phyloP scores from a whole-genome alignment of 2,329 filamentous ascomycete genomes.

The Elsinoe necatrix region DNA sequence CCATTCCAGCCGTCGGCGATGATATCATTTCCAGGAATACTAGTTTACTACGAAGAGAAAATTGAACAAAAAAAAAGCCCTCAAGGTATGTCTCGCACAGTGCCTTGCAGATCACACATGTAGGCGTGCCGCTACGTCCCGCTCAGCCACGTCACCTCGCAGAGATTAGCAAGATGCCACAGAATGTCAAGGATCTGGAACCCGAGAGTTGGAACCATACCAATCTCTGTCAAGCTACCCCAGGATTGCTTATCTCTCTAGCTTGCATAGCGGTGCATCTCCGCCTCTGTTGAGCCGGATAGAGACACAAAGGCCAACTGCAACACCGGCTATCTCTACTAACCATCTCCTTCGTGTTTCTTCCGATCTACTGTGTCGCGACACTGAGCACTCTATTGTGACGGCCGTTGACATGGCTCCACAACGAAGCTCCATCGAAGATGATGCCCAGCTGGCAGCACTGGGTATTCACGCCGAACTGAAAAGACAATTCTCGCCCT shows the following conservation, averaged over 20 bases:
- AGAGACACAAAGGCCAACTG: not conserved
- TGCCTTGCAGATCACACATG: not conserved
- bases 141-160: not conserved
- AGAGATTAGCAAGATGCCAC: not conserved
- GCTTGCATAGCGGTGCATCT: slow-evolving; percentile 1
- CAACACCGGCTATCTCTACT: not conserved
- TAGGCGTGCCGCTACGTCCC: not conserved
- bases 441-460: slow-evolving; percentile 45
- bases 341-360: not conserved
- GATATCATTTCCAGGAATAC: too few species aligned
- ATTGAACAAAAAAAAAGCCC: too few species aligned
- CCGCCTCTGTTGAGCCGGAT: not conserved
- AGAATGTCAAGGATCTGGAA: not conserved
- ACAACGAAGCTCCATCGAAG: slow-evolving; percentile 20
- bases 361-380: not conserved
- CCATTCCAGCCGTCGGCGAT: not conserved
- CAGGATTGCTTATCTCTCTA: slow-evolving; percentile 8
- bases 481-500: slow-evolving; percentile 48
- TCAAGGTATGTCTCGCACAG: not conserved
- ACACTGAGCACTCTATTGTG: not conserved
- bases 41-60: not conserved
- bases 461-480: slow-evolving; percentile 52
- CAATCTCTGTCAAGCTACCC: not conserved
- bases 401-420: not conserved
- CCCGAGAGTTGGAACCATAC: not conserved